Conservation (phyloP, 352 stramenopile species). For the Globisporangium splendens region DNA sequence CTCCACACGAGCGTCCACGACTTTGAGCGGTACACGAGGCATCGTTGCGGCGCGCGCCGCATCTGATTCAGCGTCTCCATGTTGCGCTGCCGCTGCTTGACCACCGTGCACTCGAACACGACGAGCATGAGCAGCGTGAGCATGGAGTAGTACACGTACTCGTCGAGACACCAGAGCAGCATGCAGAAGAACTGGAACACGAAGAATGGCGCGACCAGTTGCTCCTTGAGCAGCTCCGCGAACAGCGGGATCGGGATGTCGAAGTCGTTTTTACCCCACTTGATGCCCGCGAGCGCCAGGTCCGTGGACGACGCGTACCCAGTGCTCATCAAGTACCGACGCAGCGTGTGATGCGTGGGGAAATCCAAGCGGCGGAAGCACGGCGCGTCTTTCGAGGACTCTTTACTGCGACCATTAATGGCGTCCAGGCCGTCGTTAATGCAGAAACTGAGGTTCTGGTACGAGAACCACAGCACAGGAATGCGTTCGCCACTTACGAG, state of each 20-base stretch:
- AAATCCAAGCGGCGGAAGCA: constrained; percentile 46
- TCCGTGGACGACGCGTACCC: constrained; percentile 17
- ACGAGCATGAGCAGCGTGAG: constrained; percentile 94
- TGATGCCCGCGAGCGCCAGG: constrained; percentile 24
- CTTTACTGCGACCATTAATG: constrained; percentile 5
- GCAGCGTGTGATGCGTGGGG: constrained; percentile 27
- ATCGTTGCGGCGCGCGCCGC: constrained; percentile 47
- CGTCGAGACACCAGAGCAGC: constrained; percentile 94
- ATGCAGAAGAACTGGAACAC: constrained; percentile 97
- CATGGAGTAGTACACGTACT: constrained; percentile 97
- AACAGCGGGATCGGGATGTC: constrained; percentile 87
- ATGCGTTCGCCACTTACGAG: constrained; percentile 17
- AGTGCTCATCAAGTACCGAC: constrained; percentile 16
- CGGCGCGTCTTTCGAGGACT: background rate
- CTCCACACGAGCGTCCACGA: constrained; percentile 62
- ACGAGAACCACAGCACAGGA: constrained; percentile 66
- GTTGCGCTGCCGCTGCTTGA: constrained; percentile 87
- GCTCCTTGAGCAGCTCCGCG: constrained; percentile 84
- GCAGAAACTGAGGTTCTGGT: constrained; percentile 80
- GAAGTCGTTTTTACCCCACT: constrained; percentile 77
- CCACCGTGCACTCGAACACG: constrained; percentile 93
- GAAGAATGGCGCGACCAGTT: constrained; percentile 96
- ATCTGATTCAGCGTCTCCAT: constrained; percentile 89
- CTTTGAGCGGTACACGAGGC: constrained; percentile 82
- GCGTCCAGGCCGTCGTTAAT: constrained; percentile 36